These are phyloP conservation scores for Pterothamnion heteromorphum DNA, from an alignment of 31 red algal species.

Conservation along the genomic window DNA sequence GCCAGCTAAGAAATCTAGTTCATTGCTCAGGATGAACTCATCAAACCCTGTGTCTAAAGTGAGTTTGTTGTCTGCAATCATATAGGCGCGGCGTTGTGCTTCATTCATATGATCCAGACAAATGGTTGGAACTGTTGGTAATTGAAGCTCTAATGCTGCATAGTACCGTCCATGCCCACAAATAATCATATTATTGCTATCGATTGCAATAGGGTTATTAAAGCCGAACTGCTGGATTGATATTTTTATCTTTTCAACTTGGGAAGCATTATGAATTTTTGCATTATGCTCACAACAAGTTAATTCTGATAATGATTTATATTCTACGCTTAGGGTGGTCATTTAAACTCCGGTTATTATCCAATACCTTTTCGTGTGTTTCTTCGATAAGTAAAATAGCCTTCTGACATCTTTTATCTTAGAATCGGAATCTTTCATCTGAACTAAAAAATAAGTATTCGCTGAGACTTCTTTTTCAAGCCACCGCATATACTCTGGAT, in stretches of 20 bases:
- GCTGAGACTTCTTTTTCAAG: no score
- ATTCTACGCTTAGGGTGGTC: neutral
- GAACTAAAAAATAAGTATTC: no score
- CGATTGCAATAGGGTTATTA: conserved; percentile 24
- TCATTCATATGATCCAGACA: neutral
- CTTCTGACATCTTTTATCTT: no score
- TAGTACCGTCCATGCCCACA: neutral
- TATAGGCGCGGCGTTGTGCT: neutral
- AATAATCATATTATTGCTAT: neutral
- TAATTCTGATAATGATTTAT: neutral
- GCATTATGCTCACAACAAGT: neutral
- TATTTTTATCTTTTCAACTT: neutral
- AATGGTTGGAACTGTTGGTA: neutral
- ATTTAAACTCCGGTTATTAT: neutral
- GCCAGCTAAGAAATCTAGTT: neutral
- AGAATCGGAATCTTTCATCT: no score
- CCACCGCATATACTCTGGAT: no score
- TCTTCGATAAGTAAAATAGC: no score
- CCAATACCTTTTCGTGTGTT: neutral
- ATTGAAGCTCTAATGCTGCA: neutral
- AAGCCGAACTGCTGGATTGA: neutral
- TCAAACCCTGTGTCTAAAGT: neutral
- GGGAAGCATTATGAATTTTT: neutral
- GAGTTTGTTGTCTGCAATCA: conserved; percentile 19
- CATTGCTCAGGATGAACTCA: neutral